Evolutionary conservation across 2,329 filamentous ascomycete species (phyloP).

Genomic region (Amauroascus verrucosus): DNA sequence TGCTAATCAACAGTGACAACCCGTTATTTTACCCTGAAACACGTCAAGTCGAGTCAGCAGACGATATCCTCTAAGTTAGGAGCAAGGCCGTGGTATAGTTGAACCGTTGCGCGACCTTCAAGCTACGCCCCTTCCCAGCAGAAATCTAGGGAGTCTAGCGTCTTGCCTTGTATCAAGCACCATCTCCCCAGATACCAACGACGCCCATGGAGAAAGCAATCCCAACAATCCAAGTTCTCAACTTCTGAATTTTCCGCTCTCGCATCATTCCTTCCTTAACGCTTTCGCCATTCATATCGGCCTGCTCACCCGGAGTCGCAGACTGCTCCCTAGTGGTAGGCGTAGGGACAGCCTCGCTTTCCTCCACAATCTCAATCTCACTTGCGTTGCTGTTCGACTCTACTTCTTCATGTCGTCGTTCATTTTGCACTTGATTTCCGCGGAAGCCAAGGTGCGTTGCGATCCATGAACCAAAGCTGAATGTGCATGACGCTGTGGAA

Average conservation of each 20-base stretch:
- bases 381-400: slow-evolving; percentile 15
- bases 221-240: slow-evolving; percentile 32
- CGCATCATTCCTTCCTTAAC: slow-evolving; percentile 36
- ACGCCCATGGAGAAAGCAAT: slow-evolving; percentile 38
- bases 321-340: slow-evolving; percentile 8
- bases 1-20: neutral
- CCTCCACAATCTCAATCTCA: slow-evolving; percentile 17
- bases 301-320: neutral
- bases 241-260: slow-evolving; percentile 32
- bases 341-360: slow-evolving; percentile 14
- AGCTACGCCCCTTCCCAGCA: no score
- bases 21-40: neutral
- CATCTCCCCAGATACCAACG: slow-evolving; percentile 42
- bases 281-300: slow-evolving; percentile 38
- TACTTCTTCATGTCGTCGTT: slow-evolving; percentile 20
- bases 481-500: neutral
- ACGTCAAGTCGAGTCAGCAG: no score
- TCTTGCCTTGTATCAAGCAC: slow-evolving; percentile 20
- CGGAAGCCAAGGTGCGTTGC: slow-evolving; percentile 5
- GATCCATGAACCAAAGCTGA: slow-evolving; percentile 4
- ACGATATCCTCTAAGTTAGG: no score
- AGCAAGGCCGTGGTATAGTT: no score
- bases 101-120: no score
- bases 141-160: neutral
- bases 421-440: neutral